Percentiles rank a stretch among this genome's conserved stretches.
phyloP scores from a whole-genome alignment of 371 early-diverging fungal species.

The Circinella umbellata region DNA sequence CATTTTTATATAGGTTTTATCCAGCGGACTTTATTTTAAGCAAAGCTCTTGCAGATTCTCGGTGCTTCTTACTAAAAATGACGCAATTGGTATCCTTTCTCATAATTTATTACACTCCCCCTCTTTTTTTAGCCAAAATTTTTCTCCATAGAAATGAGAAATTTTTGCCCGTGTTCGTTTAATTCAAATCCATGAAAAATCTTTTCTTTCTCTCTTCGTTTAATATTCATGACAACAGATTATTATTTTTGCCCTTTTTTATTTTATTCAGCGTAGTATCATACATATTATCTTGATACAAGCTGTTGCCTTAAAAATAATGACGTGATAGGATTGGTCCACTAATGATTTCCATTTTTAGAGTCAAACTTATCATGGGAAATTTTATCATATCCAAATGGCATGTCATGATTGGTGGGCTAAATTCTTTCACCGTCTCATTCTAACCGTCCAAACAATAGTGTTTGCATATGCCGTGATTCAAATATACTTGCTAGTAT shows the following conservation, averaged over 20 bases:
- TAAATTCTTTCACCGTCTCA: not conserved
- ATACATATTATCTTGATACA: not conserved
- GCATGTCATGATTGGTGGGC: not conserved
- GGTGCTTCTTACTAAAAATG: slow-evolving; percentile 5
- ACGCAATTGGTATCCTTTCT: not conserved
- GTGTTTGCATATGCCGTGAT: no score
- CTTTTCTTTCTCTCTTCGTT: not conserved
- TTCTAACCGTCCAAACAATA: not conserved
- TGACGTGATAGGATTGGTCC: slow-evolving; percentile 9
- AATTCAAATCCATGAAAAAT: not conserved
- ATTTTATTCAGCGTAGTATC: no score
- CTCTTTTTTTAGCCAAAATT: not conserved
- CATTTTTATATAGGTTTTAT: not conserved
- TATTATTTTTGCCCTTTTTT: no score
- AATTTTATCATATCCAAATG: not conserved
- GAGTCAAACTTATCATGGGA: not conserved
- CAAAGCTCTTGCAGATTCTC: not conserved
- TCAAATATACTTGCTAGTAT: no score
- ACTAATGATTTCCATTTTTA: not conserved
- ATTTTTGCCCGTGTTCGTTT: not conserved
- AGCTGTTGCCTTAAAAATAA: not conserved
- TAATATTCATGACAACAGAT: no score
- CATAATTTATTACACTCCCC: not conserved
- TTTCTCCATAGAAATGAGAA: not conserved
- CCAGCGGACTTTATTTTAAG: not conserved